Evolutionary conservation across 768 basidiomycete species (phyloP).

Genomic region (Auricularia heimuer): DNA sequence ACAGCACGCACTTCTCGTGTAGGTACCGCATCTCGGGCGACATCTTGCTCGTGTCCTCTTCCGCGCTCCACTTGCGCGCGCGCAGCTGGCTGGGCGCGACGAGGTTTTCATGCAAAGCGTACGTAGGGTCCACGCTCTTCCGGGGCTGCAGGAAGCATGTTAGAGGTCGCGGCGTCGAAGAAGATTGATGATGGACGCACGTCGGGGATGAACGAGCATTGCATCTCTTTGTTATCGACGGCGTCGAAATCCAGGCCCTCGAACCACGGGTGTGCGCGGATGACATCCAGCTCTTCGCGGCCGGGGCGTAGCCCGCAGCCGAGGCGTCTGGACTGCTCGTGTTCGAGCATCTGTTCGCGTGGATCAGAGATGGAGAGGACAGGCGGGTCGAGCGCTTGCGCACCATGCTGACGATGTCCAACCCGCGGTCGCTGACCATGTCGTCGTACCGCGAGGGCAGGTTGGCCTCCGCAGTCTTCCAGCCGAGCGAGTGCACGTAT

Average conservation of each 20-base stretch:
- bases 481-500: background rate
- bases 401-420: background rate
- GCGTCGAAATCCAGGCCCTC: constrained; percentile 27
- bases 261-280: constrained; percentile 34
- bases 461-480: background rate
- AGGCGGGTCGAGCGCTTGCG: background rate
- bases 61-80: constrained; percentile 34
- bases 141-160: background rate
- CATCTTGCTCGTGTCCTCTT: constrained; percentile 27
- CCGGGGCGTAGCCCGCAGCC: constrained; percentile 21
- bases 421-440: background rate
- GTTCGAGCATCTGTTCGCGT: constrained; percentile 26
- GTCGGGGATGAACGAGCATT: constrained; percentile 33
- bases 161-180: constrained; percentile 9
- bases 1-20: constrained; percentile 30
- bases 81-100: constrained; percentile 37
- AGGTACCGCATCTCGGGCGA: constrained; percentile 32
- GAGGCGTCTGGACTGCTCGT: constrained; percentile 29
- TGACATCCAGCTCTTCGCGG: constrained; percentile 24
- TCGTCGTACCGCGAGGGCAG: background rate
- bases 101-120: constrained; percentile 35
- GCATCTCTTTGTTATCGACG: constrained; percentile 27
- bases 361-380: no score
- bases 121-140: constrained; percentile 28
- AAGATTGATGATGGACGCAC: constrained; percentile 10